Base-by-base conservation (phyloP, 371 early-diverging fungal genomes). In the Thermomucor indicae-seudaticae region DNA sequence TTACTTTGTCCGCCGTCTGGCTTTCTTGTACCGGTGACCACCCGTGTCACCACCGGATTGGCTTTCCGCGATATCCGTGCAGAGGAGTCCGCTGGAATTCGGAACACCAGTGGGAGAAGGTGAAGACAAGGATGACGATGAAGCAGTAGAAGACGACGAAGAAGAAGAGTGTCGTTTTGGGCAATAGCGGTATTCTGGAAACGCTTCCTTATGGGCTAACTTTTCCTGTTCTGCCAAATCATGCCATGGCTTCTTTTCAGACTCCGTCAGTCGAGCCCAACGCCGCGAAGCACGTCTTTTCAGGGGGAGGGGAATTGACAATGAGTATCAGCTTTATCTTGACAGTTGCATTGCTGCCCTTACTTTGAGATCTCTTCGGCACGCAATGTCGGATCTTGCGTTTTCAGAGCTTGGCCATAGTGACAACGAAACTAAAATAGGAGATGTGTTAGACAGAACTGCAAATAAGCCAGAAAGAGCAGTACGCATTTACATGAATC, bases 201-300 rank as follows among this genome's bases (percentile, higher is more conserved):
- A 72, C 1, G 73, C 73, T 58, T 66, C 73, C 45, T 69, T 69
- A 40, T 72, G 73, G 4, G 72, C 72, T 23, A 60, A 48, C 40
- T 68, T 72, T 46, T 67, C 68, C 43, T 72, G 68, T 51, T 72
- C 72, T 6, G 72, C 72, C 30, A 72, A 42, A 43, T 60, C 62
- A 57, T 72, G 66, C 73, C 73, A 72, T 29, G 72, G 72, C 38
- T 65, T 70, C 53, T 72, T 72, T 64, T 72, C 69, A 27, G 55
- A 55, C 42, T 72, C 72, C 31, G 72, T 55, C 39, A 72, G 48
- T 25, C 51, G 52, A 29, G 69, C 57, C 72, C 72, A 72, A 23
- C 69, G 61, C 39, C 66, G 61, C 20, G 72, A 72, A 31, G 72
- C 72, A 44, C 69, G 69, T 51, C 72, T 70, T 39, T 42, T 23